Evolutionary conservation across 2,329 filamentous ascomycete genomes (phyloP), one percentile per base, ranked within the genome.

Genomic region (Hypomyces perniciosus): DNA sequence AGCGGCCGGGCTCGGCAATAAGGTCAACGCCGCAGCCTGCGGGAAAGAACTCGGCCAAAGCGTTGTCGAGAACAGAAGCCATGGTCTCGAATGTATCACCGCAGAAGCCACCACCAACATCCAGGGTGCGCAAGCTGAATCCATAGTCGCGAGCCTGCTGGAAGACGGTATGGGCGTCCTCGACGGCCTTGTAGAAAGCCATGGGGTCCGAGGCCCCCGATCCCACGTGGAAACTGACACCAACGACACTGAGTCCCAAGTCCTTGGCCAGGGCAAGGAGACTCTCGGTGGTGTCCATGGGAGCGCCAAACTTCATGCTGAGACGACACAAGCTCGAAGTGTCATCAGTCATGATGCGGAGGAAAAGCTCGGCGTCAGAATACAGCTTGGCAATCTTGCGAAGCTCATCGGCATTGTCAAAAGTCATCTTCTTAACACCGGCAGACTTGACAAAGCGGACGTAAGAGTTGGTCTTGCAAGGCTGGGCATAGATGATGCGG

Each of bases 381-480:
- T 81, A 96, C 61, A 93, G 81, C 70, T 90, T 87, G 71, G 95
- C 93, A 70, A 95, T 92, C 80, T 99, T 99, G 81, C 92, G 90
- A 47, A 99, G 81, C 78, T 99, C 93, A 69, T 99, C 93, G 67
- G 87, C 83, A 63, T 99, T 99, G 80, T 99, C 93, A 67, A 99
- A 97, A 2, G 93, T 99, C 92, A 99, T 97, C 78, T 96, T 89
- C 75, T 88, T 92, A 67, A 99, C 93, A 60, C 86, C 87, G 59
- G 85, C 78, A 66, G 83, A 80, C 64, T 87, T 84, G 57, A 95
- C 93, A 65, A 91, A 95, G 65, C 91, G 90, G 56, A 99, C 80
- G 70, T 96, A 97, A 44, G 92, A 96, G 75, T 93, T 95, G 64
- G 93, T 99, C 84, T 99, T 99, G 87, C 93, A 97, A 50, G 93